Evolutionary conservation across 2,329 filamentous ascomycete species (phyloP).

Genomic region (Botryotinia narcissicola): DNA sequence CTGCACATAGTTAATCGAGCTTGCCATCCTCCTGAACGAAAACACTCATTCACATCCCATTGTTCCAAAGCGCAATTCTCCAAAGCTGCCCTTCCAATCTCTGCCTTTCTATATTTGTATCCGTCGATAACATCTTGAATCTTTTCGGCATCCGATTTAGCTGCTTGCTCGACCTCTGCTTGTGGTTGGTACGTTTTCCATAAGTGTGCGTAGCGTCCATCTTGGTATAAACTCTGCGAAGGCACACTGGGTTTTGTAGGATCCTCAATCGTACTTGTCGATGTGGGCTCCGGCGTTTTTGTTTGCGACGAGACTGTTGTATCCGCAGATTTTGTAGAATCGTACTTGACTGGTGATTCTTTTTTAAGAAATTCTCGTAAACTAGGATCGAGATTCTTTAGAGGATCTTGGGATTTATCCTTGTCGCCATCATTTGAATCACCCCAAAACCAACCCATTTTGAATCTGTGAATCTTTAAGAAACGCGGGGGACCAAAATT

Average conservation of each 20-base stretch:
- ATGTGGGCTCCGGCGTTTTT: constrained; percentile 13
- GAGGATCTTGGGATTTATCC: constrained; percentile 47
- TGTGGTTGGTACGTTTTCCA: constrained; percentile 90
- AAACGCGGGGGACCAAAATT: constrained; percentile 12
- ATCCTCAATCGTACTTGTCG: constrained; percentile 20
- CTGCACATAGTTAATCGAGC: constrained; percentile 78
- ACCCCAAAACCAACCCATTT: constrained; percentile 41
- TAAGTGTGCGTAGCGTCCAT: constrained; percentile 77
- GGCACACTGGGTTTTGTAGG: constrained; percentile 29
- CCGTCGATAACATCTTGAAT: constrained; percentile 76
- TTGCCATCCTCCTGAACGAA: constrained; percentile 65
- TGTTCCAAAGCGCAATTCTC: constrained; percentile 94
- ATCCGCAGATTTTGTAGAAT: constrained; percentile 28
- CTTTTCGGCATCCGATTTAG: constrained; percentile 75
- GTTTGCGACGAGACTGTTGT: constrained; percentile 20
- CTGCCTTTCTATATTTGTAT: constrained; percentile 77
- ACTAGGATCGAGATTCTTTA: constrained; percentile 60
- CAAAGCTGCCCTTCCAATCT: constrained; percentile 76
- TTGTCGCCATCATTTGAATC: constrained; percentile 28
- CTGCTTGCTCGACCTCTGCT: constrained; percentile 63
- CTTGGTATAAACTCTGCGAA: constrained; percentile 58
- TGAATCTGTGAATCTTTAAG: constrained; percentile 9
- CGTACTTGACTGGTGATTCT: constrained; percentile 57
- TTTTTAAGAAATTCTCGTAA: constrained; percentile 65
- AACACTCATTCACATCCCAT: constrained; percentile 78